Conservation (phyloP, 371 early-diverging fungal species). For the Capillidium heterosporum region DNA sequence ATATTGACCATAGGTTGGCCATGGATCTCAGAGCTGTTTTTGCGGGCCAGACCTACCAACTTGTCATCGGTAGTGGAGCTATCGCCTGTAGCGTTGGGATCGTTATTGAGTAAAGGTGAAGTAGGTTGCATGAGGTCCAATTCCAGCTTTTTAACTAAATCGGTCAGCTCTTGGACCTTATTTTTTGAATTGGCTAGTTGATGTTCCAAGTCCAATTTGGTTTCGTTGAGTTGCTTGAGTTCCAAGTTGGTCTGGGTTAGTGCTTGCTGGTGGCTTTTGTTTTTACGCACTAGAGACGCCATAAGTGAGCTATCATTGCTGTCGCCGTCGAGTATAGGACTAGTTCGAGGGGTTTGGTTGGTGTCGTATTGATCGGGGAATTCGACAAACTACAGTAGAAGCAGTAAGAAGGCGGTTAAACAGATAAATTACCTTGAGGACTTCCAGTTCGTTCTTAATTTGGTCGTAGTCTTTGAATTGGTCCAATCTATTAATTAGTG, state of each 20-base stretch:
- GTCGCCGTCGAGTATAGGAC: no score
- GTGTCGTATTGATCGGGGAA: constrained; percentile 3
- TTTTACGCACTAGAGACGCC: neutral
- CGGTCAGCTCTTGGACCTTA: constrained; percentile 13
- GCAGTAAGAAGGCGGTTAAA: neutral
- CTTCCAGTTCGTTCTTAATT: constrained; percentile 64
- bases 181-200: constrained; percentile 11
- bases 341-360: neutral
- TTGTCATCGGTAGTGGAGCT: constrained; percentile 20
- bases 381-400: constrained; percentile 10
- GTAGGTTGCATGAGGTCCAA: constrained; percentile 11
- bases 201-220: neutral
- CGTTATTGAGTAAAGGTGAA: constrained; percentile 5
- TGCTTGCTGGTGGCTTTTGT: neutral
- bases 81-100: constrained; percentile 29
- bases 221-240: neutral
- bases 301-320: neutral
- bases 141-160: constrained; percentile 17
- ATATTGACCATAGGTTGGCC: constrained; percentile 56
- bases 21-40: constrained; percentile 8
- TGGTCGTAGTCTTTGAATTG: constrained; percentile 58
- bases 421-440: constrained; percentile 42
- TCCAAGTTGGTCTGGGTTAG: neutral
- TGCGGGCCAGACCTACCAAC: neutral
- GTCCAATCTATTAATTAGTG: constrained; percentile 19